Evolutionary conservation across 345 rosid species (phyloP).

Genomic region (Luvunga scandens): DNA sequence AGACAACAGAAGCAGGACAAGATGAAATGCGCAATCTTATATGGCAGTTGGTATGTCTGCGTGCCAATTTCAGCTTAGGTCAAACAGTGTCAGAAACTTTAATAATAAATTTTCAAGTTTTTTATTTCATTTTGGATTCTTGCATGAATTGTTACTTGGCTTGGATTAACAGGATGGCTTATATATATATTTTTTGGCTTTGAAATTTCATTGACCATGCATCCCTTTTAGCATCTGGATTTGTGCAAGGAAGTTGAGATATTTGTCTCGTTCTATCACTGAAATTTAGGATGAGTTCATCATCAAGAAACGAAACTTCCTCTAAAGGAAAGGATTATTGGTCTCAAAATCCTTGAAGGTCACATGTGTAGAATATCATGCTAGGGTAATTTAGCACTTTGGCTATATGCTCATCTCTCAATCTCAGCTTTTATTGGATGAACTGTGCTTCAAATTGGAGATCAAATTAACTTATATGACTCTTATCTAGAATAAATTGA

Average conservation of each 20-base stretch:
- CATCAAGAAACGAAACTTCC: not conserved
- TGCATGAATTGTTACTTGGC: not conserved
- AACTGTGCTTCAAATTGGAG: not conserved
- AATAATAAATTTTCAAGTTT: not conserved
- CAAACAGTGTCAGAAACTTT: constrained; percentile 11
- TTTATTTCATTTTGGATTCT: not conserved
- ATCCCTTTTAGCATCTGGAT: not conserved
- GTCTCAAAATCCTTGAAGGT: not conserved
- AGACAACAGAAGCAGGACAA: constrained; percentile 74
- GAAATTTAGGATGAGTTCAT: not conserved
- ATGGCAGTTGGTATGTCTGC: constrained; percentile 70
- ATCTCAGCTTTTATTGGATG: not conserved
- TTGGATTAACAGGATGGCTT: not conserved
- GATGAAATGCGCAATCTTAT: constrained; percentile 85
- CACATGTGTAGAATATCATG: not conserved
- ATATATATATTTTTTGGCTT: not conserved
- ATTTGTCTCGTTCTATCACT: not conserved
- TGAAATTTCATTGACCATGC: not conserved
- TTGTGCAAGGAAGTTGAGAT: not conserved
- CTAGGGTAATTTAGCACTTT: not conserved
- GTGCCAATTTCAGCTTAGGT: constrained; percentile 11
- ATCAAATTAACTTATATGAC: not conserved
- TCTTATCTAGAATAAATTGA: not conserved
- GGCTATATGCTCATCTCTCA: not conserved
- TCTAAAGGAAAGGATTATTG: not conserved